phyloP scores from a whole-genome alignment of 225 moss, liverwort and hornwort genomes.

The Sphagnum tenellum region DNA sequence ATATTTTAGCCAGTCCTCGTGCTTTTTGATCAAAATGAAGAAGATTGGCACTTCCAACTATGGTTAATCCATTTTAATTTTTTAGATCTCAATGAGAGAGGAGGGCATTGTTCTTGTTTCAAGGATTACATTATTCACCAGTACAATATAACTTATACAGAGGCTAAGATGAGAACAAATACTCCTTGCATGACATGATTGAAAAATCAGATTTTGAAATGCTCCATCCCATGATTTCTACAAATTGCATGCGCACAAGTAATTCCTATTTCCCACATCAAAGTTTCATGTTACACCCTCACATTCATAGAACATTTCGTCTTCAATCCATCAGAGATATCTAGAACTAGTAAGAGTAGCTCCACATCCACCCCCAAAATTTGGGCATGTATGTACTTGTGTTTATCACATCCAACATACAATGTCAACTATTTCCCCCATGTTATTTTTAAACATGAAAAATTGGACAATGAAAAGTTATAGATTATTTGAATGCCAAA shows the following conservation, averaged over 20 bases:
- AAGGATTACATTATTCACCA: background rate
- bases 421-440: background rate
- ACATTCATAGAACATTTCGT: too few species aligned
- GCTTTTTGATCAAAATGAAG: too few species aligned
- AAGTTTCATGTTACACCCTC: background rate
- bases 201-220: slow-evolving; percentile 3
- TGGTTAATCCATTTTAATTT: too few species aligned
- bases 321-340: too few species aligned
- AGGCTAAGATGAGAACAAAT: background rate
- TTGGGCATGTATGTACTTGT: background rate
- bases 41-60: too few species aligned
- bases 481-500: too few species aligned
- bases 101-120: background rate
- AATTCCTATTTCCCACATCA: slow-evolving; percentile 3
- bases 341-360: background rate
- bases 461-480: background rate
- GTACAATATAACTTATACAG: background rate
- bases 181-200: background rate
- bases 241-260: slow-evolving; percentile 6
- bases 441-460: background rate
- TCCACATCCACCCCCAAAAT: background rate
- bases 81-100: background rate
- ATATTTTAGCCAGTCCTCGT: too few species aligned
- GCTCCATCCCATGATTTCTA: slow-evolving; percentile 8
- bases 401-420: too few species aligned